Evolutionary conservation across 805 yeast species (phyloP), one percentile per base, ranked within the genome.

Genomic region (Starmerella floricola): DNA sequence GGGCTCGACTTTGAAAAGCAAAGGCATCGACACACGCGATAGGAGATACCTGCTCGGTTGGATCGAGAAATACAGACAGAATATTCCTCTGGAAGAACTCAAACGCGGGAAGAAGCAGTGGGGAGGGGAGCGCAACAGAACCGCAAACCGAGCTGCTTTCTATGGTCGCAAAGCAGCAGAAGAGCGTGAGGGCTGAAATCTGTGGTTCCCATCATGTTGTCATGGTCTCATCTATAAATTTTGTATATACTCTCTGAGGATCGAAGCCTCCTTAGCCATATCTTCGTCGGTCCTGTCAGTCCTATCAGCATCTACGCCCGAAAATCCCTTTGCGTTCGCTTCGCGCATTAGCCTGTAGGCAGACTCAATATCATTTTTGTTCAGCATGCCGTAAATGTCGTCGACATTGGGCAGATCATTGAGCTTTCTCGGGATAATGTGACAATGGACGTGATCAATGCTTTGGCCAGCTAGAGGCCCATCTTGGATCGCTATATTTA

Each of bases 391-490:
- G 58, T 91, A 85, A 24, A 91, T 71, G 31, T 73, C 77, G 57
- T 84, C 95, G 1, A 85, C 85, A 54, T 80, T 78, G 3, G 65
- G 64, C 36, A 74, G 61, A 45, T 76, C 79, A 35, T 68, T 59
- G 11, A 59, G 49, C 38, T 65, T 67, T 31, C 99, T 69, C 6
- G 99, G 99, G 17, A 91, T 86, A 16, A 91, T 63, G 59, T 91
- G 99, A 17, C 95, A 80, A 60, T 91, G 98, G 23, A 88, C 69
- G 61, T 91, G 98, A 4, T 96, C 94, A 2, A 91, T 78, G n/a
- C 87, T 74, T 58, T 91, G 98, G 3, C 98, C 98, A 1, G 96
- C 88, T 38, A 85, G 85, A 0, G 86, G 82, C 0, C 98, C 98
- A 58, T 91, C 99, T 59, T 91, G 99, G 45, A 93, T 84, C 10